A percentile compares a stretch with the other conserved stretches of the same genome.
Evolutionary conservation across 108 stramenopile genomes (phyloP).

Genomic region (Nannochloropsis salina): DNA sequence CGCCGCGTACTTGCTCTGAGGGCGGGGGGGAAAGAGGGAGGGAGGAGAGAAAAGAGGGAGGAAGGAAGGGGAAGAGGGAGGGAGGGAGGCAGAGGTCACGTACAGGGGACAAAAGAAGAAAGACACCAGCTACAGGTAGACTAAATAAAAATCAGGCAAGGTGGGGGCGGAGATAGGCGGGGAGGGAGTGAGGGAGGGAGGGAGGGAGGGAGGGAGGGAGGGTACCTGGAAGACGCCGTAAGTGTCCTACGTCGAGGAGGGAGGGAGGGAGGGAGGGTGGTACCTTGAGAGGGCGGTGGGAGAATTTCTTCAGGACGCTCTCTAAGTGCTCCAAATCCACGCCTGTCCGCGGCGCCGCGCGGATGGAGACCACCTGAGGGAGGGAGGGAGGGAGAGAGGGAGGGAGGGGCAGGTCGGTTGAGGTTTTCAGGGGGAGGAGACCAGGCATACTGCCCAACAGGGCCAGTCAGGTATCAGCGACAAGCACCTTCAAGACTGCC

Average conservation of each 20-base stretch:
- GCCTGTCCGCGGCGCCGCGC: slow-evolving; percentile 18
- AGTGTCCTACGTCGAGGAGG: neutral
- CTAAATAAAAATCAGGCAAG: neutral
- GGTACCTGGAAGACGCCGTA: neutral
- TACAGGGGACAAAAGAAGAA: neutral
- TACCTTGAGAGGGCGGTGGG: neutral
- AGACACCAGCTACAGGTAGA: neutral
- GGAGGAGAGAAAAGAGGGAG: neutral
- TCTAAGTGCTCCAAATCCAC: slow-evolving; percentile 72
- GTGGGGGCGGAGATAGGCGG: neutral
- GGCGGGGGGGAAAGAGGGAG: neutral
- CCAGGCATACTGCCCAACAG: neutral
- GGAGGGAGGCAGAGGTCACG: neutral
- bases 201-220: slow-evolving; percentile 2
- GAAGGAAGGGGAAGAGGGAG: neutral
- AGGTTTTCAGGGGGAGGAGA: neutral
- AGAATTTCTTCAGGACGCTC: slow-evolving; percentile 56
- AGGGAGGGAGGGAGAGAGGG: neutral
- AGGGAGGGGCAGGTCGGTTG: no score
- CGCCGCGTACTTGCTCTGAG: no score
- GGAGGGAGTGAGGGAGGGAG: neutral
- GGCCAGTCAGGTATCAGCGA: neutral
- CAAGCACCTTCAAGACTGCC: neutral
- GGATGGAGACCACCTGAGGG: neutral
- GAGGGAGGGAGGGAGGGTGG: neutral